Percentiles rank a stretch among this genome's conserved stretches.
Conservation (phyloP, 2,329 filamentous ascomycete species). For the Celoporthe dispersa region DNA sequence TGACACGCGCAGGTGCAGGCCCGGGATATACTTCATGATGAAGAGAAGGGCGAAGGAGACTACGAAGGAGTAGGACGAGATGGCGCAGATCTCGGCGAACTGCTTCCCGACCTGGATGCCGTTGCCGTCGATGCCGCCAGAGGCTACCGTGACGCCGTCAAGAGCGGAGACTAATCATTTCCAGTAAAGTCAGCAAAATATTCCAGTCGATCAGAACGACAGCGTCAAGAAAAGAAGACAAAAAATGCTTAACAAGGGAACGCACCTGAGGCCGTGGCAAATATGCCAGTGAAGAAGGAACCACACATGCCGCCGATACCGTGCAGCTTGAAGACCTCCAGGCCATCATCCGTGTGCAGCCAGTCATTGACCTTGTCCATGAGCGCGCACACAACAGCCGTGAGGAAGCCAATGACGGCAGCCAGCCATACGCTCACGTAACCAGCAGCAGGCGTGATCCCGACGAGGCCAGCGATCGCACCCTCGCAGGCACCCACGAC, state of each 20-base stretch:
- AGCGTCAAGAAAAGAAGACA: too few relatives aligned
- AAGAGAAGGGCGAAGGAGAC: conserved; percentile 58
- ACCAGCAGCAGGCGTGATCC: conserved; percentile 62
- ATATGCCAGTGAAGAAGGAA: conserved; percentile 60
- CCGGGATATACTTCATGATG: conserved; percentile 61
- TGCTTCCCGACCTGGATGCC: conserved; percentile 61
- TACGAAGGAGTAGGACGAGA: conserved; percentile 58
- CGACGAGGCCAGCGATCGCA: conserved; percentile 60
- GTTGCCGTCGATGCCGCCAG: conserved; percentile 53
- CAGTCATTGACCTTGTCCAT: conserved; percentile 54
- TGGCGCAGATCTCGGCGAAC: conserved; percentile 60
- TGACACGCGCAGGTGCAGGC: conserved; percentile 56
- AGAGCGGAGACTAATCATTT: conserved; percentile 50
- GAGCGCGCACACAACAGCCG: conserved; percentile 51
- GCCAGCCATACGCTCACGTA: conserved; percentile 58
- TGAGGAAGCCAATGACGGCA: conserved; percentile 56
- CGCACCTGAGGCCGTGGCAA: conserved; percentile 47
- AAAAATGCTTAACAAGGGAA: background rate
- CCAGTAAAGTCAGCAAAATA: background rate
- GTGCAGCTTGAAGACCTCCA: conserved; percentile 65
- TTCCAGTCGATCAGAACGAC: too few relatives aligned
- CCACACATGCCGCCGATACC: conserved; percentile 63
- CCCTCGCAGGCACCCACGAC: conserved; percentile 58
- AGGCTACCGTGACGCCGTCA: conserved; percentile 51
- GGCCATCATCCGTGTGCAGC: conserved; percentile 59